These are phyloP conservation scores for Saturnispora gosingensis DNA, from an alignment of 805 yeast species.

Conservation along the genomic window DNA sequence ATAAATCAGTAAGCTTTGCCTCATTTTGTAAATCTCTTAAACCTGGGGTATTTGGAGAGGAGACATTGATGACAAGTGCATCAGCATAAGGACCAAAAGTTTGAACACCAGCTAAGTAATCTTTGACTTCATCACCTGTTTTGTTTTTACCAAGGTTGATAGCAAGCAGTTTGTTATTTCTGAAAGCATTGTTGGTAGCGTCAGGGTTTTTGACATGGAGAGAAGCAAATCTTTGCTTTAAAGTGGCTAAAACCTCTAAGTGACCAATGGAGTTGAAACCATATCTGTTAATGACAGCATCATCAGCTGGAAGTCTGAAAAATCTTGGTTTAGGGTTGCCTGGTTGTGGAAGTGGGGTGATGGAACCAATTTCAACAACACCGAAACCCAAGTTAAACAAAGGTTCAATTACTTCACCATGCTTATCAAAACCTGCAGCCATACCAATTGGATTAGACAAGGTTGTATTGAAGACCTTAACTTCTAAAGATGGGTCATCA, in stretches of 20 bases:
- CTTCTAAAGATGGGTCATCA: constrained; percentile 44
- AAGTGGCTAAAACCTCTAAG: constrained; percentile 55
- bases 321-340: constrained; percentile 94
- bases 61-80: constrained; percentile 81
- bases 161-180: constrained; percentile 59
- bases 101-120: constrained; percentile 77
- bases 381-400: constrained; percentile 73
- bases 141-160: constrained; percentile 90
- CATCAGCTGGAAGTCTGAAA: constrained; percentile 75
- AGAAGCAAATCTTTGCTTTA: constrained; percentile 52
- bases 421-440: constrained; percentile 94
- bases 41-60: constrained; percentile 96
- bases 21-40: constrained; percentile 79
- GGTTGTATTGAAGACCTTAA: constrained; percentile 52
- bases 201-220: constrained; percentile 23
- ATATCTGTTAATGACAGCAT: constrained; percentile 87
- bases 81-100: constrained; percentile 80
- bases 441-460: constrained; percentile 77
- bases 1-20: constrained; percentile 55
- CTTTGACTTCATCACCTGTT: constrained; percentile 80
- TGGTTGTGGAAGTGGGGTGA: constrained; percentile 87
- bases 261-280: constrained; percentile 94
- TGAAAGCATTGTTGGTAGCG: constrained; percentile 35
- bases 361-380: constrained; percentile 86
- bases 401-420: constrained; percentile 84